Evolutionary conservation across 108 stramenopile genomes (phyloP), one percentile per base, ranked within the genome.

Genomic region (Epithemia pelagica): DNA sequence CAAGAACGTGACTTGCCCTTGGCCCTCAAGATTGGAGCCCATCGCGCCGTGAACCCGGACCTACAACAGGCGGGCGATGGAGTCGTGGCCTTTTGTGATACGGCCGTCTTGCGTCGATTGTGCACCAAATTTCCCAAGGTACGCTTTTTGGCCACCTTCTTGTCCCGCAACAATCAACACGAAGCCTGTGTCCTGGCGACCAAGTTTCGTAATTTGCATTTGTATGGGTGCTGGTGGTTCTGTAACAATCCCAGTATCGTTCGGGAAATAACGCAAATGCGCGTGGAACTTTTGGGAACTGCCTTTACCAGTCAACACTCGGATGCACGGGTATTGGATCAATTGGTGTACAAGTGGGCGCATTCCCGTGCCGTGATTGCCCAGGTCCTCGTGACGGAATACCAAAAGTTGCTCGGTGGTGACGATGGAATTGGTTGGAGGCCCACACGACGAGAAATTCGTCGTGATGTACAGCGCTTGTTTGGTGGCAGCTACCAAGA

Each of bases 281-380:
- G 96, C 62, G 64, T 96, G 0, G 93, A 96, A 77, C 79, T 96
- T 77, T 64, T 96, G 2, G 91, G 96, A 1, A 88, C 90, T 22
- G 83, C 85, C 23, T 96, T 95, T 67, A 93, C 93, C 28, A 88
- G 88, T 3, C 96, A 96, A 68, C 96, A 96, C 62, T 77, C 74
- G 25, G 93, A 96, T 76, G 82, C 85, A 28, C 69, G 96, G 3
- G 96, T 96, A 10, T 58, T 95, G 8, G 96, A 96, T 62, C 96
- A 96, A 65, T 72, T 96, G 0, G 29, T 96, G 20, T 96, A 96
- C 85, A 96, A 96, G 76, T 96, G 96, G 96, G 59, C 83, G 28
- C 96, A 96, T 78, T 90, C 89, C 22, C 72, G 94, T 23, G 77
- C 77, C 1, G 82, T 93, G 0, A 85, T 96, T 32, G 87, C 90